Evolutionary conservation across 139 green algal genomes (phyloP).

Genomic region (Chara braunii): DNA sequence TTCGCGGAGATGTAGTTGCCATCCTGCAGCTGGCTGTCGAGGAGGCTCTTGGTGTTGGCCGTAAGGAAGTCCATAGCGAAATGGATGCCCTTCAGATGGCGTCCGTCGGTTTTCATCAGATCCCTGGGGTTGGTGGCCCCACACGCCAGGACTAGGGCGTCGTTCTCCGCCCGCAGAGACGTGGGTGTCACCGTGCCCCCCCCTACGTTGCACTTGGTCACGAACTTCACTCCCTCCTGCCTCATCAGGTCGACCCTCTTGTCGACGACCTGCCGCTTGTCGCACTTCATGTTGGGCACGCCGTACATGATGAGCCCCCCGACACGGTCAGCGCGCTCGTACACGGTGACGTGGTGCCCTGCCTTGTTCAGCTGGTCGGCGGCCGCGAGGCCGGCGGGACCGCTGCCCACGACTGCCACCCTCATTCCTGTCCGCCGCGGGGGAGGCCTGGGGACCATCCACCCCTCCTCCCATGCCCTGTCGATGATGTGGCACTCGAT

Average conservation of each 20-base stretch:
- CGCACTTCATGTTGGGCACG: conserved; percentile 94
- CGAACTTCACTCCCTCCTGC: conserved; percentile 70
- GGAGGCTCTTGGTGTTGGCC: conserved; percentile 81
- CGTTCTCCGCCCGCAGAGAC: conserved; percentile 46
- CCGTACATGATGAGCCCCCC: conserved; percentile 93
- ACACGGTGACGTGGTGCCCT: conserved; percentile 64
- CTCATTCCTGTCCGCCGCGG: conserved; percentile 55
- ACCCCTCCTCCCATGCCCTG: conserved; percentile 83
- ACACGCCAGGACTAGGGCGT: conserved; percentile 77
- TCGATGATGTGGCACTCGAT: conserved; percentile 90
- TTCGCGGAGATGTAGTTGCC: conserved; percentile 69
- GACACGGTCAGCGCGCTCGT: conserved; percentile 76
- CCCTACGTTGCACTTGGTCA: conserved; percentile 53
- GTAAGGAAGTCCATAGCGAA: conserved; percentile 94
- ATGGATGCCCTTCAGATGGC: conserved; percentile 66
- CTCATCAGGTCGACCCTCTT: conserved; percentile 84
- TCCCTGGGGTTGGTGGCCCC: conserved; percentile 81
- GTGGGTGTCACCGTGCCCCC: neutral
- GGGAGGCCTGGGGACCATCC: conserved; percentile 76
- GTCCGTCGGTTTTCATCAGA: conserved; percentile 68
- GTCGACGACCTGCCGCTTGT: conserved; percentile 79
- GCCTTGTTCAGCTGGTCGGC: conserved; percentile 94
- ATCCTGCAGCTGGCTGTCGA: conserved; percentile 61
- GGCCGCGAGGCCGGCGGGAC: conserved; percentile 79
- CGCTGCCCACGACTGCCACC: conserved; percentile 78